phyloP scores from a whole-genome alignment of 345 rosid genomes.

The Ceriops zippeliana region DNA sequence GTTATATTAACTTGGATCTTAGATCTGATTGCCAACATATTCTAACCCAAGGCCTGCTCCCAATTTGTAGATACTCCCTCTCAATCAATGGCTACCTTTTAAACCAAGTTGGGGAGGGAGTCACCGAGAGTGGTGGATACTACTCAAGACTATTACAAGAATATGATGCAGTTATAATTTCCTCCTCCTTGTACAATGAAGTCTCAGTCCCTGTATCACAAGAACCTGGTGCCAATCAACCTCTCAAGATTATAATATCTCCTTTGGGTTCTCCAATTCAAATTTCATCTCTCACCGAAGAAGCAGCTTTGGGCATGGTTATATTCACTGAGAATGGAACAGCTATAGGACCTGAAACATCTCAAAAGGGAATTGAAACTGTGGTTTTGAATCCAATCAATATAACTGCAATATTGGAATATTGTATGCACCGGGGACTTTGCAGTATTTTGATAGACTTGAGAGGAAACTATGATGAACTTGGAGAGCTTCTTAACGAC shows the following conservation, averaged over 20 bases:
- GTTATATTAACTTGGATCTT: background rate
- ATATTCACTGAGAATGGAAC: slow-evolving; percentile 37
- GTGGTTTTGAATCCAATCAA: slow-evolving; percentile 42
- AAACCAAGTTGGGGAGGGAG: slow-evolving; percentile 67
- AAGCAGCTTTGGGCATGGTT: slow-evolving; percentile 35
- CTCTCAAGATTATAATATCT: slow-evolving; percentile 41
- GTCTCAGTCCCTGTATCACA: slow-evolving; percentile 41
- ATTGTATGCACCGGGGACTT: slow-evolving; percentile 47
- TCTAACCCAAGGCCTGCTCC: background rate
- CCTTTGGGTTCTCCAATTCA: slow-evolving; percentile 20
- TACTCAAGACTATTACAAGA: slow-evolving; percentile 67
- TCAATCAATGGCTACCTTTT: slow-evolving; percentile 54
- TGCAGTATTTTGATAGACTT: slow-evolving; percentile 64
- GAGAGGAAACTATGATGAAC: slow-evolving; percentile 45
- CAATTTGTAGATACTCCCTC: slow-evolving; percentile 56
- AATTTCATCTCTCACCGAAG: slow-evolving; percentile 26
- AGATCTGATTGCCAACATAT: background rate
- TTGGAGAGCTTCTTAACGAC: slow-evolving; percentile 50
- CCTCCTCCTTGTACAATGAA: slow-evolving; percentile 38
- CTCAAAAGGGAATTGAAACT: slow-evolving; percentile 37
- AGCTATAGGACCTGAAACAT: slow-evolving; percentile 27
- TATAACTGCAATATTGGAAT: slow-evolving; percentile 47
- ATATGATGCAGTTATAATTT: slow-evolving; percentile 61
- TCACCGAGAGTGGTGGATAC: slow-evolving; percentile 50
- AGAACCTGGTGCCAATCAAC: slow-evolving; percentile 63